Evolutionary conservation across 306 rosid genomes (phyloP), one percentile per base, ranked within the genome.

Genomic region (Glycine latifolia): DNA sequence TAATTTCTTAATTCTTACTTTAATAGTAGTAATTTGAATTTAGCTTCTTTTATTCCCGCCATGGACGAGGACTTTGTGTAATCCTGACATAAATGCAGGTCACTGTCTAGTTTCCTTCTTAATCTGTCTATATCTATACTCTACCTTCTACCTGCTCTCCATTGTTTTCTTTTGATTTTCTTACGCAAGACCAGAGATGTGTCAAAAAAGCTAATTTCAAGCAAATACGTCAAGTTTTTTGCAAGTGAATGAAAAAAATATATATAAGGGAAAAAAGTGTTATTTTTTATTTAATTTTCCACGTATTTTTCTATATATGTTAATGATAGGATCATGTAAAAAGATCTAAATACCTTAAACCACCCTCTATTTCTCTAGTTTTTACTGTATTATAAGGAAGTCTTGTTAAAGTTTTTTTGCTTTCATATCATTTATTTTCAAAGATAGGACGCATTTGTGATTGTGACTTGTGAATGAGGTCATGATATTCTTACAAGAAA

Each of bases 21-120:
- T 39, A 17, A 17, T 8, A 8, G 3, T 13, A 2, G 50, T 72
- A 70, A 35, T 85, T 87, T 83, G 78, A 91, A 86, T 47, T 43
- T 54, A 67, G 83, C 73, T 44, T 71, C 85, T 73, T 66, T 46
- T 49, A 71, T 89, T 91, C 91, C 94, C 94, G 94, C 92, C 90
- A 86, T 37, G 71, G 84, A 59, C 7, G 67, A 55, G 35, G 72
- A 63, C 20, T 55, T 75, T 10, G 41, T 26, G 16, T 13, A 52
- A 55, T 41, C 39, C 49, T 8, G 60, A 65, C 60, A 59, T 5
- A 48, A 59, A 37, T 67, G 54, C 46, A 46, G 12, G 53, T 75
- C 85, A 63, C 2, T 58, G 55, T 75, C 69, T 3, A 58, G 8
- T 75, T 75, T 12, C 68, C 55, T 75, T 75, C 73, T 67, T 67